These are phyloP conservation scores for Colletotrichum higginsianum DNA, from an alignment of 2,329 filamentous ascomycete genomes.

Conservation along the genomic window DNA sequence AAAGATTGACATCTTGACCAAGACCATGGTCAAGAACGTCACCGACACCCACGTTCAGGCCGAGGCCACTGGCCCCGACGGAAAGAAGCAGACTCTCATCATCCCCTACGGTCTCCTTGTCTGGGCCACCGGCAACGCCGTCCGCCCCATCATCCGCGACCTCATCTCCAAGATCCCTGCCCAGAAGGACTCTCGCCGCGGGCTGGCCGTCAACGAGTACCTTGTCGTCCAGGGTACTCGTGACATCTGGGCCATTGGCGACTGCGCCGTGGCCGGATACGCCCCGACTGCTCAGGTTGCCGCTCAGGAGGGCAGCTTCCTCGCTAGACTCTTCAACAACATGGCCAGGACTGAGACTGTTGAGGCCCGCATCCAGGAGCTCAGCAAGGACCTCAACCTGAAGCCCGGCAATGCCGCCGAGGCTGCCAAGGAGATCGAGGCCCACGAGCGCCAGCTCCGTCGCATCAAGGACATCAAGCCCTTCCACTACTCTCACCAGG, in stretches of 20 bases:
- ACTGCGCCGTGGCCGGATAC: slow-evolving; percentile 98
- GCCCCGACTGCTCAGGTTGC: slow-evolving; percentile 98
- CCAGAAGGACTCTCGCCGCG: slow-evolving; percentile 94
- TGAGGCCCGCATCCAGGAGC: slow-evolving; percentile 80
- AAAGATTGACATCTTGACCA: slow-evolving; percentile 96
- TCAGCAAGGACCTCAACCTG: slow-evolving; percentile 75
- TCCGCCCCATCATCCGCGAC: slow-evolving; percentile 91
- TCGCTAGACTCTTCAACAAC: slow-evolving; percentile 97
- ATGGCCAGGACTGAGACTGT: slow-evolving; percentile 95
- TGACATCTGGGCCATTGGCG: slow-evolving; percentile 97
- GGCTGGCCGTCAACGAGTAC: slow-evolving; percentile 98
- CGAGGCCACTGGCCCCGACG: slow-evolving; percentile 84
- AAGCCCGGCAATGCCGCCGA: slow-evolving; percentile 77
- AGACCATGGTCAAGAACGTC: slow-evolving; percentile 99
- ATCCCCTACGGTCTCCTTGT: slow-evolving; percentile 97
- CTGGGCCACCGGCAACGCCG: slow-evolving; percentile 97
- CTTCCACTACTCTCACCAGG: slow-evolving; percentile 99
- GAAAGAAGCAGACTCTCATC: slow-evolving; percentile 83
- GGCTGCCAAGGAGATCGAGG: slow-evolving; percentile 82
- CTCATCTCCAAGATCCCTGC: slow-evolving; percentile 93
- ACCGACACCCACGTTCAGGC: slow-evolving; percentile 95
- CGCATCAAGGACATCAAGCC: slow-evolving; percentile 95
- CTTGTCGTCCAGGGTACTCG: slow-evolving; percentile 97
- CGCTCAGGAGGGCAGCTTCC: slow-evolving; percentile 93
- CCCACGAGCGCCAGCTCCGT: slow-evolving; percentile 87